Evolutionary conservation across 2,329 filamentous ascomycete genomes (phyloP).

Genomic region (Dothistroma pini): DNA sequence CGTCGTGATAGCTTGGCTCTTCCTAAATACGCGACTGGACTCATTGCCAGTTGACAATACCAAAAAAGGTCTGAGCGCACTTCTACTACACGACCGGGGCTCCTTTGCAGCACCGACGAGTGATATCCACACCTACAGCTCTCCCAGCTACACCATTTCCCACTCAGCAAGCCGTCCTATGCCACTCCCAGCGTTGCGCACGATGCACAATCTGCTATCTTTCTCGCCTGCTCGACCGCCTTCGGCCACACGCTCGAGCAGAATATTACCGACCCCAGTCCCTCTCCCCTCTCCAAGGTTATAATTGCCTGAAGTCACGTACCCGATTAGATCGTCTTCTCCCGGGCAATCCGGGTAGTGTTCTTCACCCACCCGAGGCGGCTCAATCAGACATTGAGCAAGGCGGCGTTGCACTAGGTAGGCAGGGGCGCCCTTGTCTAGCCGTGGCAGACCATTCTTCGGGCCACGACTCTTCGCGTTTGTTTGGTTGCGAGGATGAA

Average conservation of each 20-base stretch:
- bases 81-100: no score
- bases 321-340: constrained; percentile 76
- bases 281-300: constrained; percentile 73
- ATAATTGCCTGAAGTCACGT: constrained; percentile 82
- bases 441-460: constrained; percentile 24
- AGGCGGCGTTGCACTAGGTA: constrained; percentile 43
- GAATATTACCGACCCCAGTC: constrained; percentile 69
- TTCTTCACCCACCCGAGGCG: constrained; percentile 35
- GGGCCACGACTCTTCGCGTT: constrained; percentile 25
- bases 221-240: constrained; percentile 31
- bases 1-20: no score
- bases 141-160: constrained; percentile 56
- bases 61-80: no score
- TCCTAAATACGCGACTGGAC: no score
- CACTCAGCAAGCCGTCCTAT: constrained; percentile 76
- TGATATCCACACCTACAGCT: no score
- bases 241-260: constrained; percentile 55
- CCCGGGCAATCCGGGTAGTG: constrained; percentile 66
- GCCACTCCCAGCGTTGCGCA: constrained; percentile 74
- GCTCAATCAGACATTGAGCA: constrained; percentile 42
- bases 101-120: no score
- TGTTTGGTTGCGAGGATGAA: constrained; percentile 38
- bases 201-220: constrained; percentile 65
- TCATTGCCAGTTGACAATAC: no score
- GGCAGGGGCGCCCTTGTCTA: constrained; percentile 39